A percentile compares a stretch with the other conserved stretches of the same genome.
phyloP scores from a whole-genome alignment of 1,284 basidiomycete species.

The Fomitopsis pinicola region DNA sequence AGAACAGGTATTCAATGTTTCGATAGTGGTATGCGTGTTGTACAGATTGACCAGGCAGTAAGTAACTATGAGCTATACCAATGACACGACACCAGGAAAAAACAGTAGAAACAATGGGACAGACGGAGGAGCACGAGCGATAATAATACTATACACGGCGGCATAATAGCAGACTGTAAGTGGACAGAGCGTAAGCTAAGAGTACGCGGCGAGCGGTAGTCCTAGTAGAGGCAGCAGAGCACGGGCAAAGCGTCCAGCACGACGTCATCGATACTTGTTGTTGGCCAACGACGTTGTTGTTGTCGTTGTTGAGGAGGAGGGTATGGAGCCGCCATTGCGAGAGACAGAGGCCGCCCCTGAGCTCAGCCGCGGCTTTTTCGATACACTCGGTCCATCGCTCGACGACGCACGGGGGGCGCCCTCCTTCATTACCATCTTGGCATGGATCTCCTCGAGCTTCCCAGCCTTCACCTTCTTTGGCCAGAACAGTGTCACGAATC shows the following conservation, averaged over 20 bases:
- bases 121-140: neutral
- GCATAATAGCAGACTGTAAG: neutral
- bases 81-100: neutral
- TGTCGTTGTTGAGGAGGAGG: constrained; percentile 21
- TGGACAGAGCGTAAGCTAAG: neutral
- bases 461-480: constrained; percentile 92
- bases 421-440: constrained; percentile 89
- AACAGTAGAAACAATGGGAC: neutral
- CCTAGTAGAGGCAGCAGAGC: neutral
- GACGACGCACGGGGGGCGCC: constrained; percentile 24
- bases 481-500: constrained; percentile 95
- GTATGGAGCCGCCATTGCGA: constrained; percentile 18
- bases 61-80: neutral
- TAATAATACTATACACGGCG: neutral
- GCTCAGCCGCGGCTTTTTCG: constrained; percentile 28
- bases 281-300: constrained; percentile 25
- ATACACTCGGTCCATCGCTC: constrained; percentile 20
- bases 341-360: constrained; percentile 14
- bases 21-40: neutral
- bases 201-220: neutral
- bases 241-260: neutral
- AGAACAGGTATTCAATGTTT: neutral
- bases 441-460: constrained; percentile 89
- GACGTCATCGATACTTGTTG: constrained; percentile 27
- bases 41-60: neutral